Percentiles rank a stretch among this genome's conserved stretches.
Conservation (phyloP, 1,284 basidiomycete species). For the Ganoderma boninense region DNA sequence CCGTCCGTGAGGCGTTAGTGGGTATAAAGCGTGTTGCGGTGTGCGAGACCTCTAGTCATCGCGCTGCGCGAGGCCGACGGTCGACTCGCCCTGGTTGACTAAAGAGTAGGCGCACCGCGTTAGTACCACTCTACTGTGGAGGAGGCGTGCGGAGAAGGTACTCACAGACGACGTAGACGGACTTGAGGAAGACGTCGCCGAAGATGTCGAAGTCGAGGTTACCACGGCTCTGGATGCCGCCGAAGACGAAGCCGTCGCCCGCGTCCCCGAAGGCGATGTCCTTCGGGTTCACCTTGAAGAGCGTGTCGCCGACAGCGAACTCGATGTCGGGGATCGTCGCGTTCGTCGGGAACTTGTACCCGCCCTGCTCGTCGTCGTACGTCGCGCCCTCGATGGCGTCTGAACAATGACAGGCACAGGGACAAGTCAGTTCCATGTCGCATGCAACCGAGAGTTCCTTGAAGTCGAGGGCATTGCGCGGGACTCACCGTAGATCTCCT, state of each 20-base stretch:
- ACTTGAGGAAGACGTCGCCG: constrained; percentile 49
- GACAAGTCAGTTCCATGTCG: too few relatives aligned
- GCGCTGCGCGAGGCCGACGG: constrained; percentile 42
- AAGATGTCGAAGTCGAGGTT: constrained; percentile 48
- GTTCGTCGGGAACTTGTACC: constrained; percentile 46
- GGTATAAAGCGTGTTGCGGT: not conserved
- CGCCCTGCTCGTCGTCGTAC: constrained; percentile 45
- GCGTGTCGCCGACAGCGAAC: constrained; percentile 45
- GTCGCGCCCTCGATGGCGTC: constrained; percentile 42
- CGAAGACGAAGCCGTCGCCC: constrained; percentile 39
- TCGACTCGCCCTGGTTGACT: constrained; percentile 43
- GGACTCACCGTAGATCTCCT: constrained; percentile 40
- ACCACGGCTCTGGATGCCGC: constrained; percentile 48
- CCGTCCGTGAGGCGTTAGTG: not conserved
- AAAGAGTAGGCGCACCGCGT: not conserved
- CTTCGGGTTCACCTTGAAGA: constrained; percentile 43
- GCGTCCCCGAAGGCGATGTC: constrained; percentile 43
- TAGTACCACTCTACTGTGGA: not conserved
- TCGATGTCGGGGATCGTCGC: constrained; percentile 44
- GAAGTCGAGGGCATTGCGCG: not conserved
- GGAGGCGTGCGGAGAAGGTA: constrained; percentile 7
- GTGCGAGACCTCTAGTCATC: constrained; percentile 29
- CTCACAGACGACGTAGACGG: constrained; percentile 49
- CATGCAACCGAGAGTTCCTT: too few relatives aligned
- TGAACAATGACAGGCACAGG: not conserved